Evolutionary conservation across 1,284 basidiomycete genomes (phyloP).

Genomic region (Cyathus pygmaeus): DNA sequence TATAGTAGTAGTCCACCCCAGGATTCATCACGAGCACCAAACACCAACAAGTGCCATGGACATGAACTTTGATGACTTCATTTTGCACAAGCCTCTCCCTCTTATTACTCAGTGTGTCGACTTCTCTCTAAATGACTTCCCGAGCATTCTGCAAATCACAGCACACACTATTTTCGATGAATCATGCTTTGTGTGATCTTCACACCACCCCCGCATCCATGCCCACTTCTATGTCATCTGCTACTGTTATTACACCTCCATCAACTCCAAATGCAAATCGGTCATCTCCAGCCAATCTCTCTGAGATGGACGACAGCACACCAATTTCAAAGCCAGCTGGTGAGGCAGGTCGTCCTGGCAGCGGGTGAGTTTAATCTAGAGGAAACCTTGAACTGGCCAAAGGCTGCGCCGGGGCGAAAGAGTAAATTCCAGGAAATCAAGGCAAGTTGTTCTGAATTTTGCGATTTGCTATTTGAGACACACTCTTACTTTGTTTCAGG

Average conservation of each 20-base stretch:
- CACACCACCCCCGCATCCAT: too few relatives aligned
- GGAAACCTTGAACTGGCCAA: constrained; percentile 8
- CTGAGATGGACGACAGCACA: background rate
- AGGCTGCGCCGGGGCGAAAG: background rate
- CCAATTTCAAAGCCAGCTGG: constrained; percentile 18
- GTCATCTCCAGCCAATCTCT: background rate
- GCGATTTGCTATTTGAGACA: too few relatives aligned
- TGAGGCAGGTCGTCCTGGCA: constrained; percentile 14
- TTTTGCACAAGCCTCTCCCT: background rate
- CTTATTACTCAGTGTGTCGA: background rate
- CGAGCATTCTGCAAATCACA: background rate
- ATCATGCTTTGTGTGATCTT: background rate
- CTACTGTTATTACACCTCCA: too few relatives aligned
- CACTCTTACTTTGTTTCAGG: too few relatives aligned
- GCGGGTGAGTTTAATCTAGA: constrained; percentile 15
- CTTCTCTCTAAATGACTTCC: background rate
- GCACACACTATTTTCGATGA: background rate
- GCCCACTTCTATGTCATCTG: too few relatives aligned
- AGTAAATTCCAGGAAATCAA: constrained; percentile 8
- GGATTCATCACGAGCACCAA: too few relatives aligned
- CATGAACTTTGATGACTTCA: too few relatives aligned
- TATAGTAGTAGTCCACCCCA: too few relatives aligned
- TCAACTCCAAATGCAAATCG: background rate
- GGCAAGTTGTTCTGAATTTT: background rate
- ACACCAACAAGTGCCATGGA: background rate